Evolutionary conservation across 2,329 filamentous ascomycete species (phyloP).

Genomic region (Cytospora piceicola): DNA sequence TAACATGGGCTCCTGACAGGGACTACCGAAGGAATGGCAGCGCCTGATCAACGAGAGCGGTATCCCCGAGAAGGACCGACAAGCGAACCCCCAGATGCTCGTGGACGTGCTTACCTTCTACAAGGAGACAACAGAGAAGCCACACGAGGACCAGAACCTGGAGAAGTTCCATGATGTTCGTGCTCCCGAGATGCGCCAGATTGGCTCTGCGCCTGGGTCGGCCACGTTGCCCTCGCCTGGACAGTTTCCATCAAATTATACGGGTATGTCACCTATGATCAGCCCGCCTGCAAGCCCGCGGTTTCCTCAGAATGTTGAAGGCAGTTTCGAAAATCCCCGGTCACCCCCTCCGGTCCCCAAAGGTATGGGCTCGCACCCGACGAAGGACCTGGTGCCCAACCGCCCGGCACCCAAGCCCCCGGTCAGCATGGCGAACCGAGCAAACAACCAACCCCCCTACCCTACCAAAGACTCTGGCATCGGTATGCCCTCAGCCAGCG

Average conservation of each 20-base stretch:
- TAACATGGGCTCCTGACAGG: slow-evolving; percentile 54
- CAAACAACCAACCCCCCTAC: slow-evolving; percentile 59
- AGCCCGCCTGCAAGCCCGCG: slow-evolving; percentile 83
- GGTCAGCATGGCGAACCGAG: slow-evolving; percentile 60
- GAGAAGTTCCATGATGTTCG: slow-evolving; percentile 95
- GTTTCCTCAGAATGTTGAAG: slow-evolving; percentile 84
- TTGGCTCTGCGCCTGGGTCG: slow-evolving; percentile 47
- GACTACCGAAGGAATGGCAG: slow-evolving; percentile 97
- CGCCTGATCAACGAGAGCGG: slow-evolving; percentile 92
- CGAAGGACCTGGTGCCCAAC: slow-evolving; percentile 72
- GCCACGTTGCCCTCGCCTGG: slow-evolving; percentile 53
- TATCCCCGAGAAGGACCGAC: slow-evolving; percentile 93
- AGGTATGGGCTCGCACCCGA: slow-evolving; percentile 51
- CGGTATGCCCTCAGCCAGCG: slow-evolving; percentile 63
- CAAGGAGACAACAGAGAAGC: slow-evolving; percentile 85
- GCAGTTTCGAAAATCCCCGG: slow-evolving; percentile 96
- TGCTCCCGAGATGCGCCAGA: slow-evolving; percentile 55
- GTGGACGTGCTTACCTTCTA: slow-evolving; percentile 96
- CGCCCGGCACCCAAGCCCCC: slow-evolving; percentile 90
- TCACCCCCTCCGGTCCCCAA: slow-evolving; percentile 87
- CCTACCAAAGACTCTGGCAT: slow-evolving; percentile 66
- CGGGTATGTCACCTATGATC: slow-evolving; percentile 64
- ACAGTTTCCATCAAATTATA: slow-evolving; percentile 59
- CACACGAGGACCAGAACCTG: slow-evolving; percentile 83
- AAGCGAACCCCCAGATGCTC: slow-evolving; percentile 93